Evolutionary conservation across 768 basidiomycete species (phyloP).

Genomic region (Suillus occidentalis): DNA sequence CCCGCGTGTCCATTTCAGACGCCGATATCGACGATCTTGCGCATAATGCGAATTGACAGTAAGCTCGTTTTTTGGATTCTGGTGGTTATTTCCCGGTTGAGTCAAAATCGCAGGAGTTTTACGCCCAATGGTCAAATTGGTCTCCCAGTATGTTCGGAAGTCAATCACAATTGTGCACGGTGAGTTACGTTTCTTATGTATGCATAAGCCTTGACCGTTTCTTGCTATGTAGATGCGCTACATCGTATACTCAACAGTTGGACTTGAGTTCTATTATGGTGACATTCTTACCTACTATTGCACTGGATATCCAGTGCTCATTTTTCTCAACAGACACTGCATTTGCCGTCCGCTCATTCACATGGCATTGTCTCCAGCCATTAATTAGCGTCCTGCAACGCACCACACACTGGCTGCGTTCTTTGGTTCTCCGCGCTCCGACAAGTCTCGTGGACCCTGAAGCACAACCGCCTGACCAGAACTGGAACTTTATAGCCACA

Average conservation of each 20-base stretch:
- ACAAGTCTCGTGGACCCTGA: background rate
- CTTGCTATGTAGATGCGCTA: too few species aligned
- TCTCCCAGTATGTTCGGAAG: background rate
- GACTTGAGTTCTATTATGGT: background rate
- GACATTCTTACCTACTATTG: background rate
- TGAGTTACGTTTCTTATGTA: background rate
- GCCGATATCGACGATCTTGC: background rate
- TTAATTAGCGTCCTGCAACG: too few species aligned
- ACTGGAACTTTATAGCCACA: background rate
- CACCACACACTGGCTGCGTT: too few species aligned
- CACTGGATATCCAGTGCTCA: too few species aligned
- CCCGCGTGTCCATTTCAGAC: constrained; percentile 1
- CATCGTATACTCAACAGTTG: background rate
- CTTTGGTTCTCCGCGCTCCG: too few species aligned
- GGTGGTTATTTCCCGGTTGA: background rate
- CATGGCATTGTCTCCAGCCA: too few species aligned
- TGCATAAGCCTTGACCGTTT: too few species aligned
- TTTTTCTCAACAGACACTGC: too few species aligned
- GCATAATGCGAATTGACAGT: background rate
- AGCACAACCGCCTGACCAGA: background rate
- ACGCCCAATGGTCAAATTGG: background rate
- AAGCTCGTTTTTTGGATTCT: background rate
- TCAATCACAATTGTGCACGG: background rate
- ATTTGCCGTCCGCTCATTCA: too few species aligned
- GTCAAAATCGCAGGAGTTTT: background rate